Conservation (phyloP, 208 protist genomes). For the Phytomonas serpens region DNA sequence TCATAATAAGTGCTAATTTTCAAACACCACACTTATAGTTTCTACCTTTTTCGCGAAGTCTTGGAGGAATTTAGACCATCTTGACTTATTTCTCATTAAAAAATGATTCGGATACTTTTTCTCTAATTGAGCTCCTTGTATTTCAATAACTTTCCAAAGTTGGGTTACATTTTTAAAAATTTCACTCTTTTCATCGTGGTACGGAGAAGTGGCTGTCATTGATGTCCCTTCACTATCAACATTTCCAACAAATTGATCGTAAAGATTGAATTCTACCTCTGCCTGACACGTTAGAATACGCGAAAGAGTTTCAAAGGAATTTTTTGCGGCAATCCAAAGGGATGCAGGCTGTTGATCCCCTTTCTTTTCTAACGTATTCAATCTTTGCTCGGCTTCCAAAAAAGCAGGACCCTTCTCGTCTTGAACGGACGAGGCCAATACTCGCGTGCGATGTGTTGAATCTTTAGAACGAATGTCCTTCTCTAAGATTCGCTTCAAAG, state of each 20-base stretch:
- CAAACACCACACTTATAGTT: conserved; percentile 66
- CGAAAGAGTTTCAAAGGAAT: conserved; percentile 18
- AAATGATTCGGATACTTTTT: conserved; percentile 46
- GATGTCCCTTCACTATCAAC: conserved; percentile 28
- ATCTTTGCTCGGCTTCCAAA: neutral
- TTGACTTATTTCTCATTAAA: conserved; percentile 46
- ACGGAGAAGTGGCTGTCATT: conserved; percentile 45
- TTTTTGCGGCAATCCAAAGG: conserved; percentile 12
- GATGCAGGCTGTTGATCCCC: conserved; percentile 9
- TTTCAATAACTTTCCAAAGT: conserved; percentile 51
- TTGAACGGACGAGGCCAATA: conserved; percentile 19
- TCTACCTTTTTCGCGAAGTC: conserved; percentile 44
- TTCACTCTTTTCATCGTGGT: conserved; percentile 35
- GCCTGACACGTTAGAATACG: conserved; percentile 48
- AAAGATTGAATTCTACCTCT: conserved; percentile 32
- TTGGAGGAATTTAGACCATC: conserved; percentile 28
- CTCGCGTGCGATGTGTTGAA: conserved; percentile 39
- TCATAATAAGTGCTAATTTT: conserved; percentile 14
- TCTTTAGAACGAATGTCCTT: conserved; percentile 61
- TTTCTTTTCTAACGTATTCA: neutral
- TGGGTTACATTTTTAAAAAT: conserved; percentile 35
- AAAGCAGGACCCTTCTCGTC: conserved; percentile 15
- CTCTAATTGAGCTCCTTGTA: conserved; percentile 56
- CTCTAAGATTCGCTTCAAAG: conserved; percentile 33
- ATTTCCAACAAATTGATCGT: conserved; percentile 3